phyloP scores from a whole-genome alignment of 2,329 filamentous ascomycete species.

The Berkeleyomyces basicola region DNA sequence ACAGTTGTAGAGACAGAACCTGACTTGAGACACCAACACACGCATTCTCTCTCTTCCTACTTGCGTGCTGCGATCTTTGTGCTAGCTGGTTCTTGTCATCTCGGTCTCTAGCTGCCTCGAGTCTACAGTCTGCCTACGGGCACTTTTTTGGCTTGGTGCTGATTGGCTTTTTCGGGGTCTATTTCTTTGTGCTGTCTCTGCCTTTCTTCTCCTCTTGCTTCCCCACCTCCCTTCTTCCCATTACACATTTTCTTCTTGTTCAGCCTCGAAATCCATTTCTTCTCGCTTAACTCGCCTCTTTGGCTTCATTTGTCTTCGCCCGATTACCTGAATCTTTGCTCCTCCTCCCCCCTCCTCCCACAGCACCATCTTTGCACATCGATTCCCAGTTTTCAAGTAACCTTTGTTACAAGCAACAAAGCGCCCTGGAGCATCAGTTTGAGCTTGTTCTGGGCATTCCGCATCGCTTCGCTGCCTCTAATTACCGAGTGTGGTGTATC shows the following conservation, averaged over 20 bases:
- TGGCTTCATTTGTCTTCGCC: background rate
- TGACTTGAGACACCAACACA: background rate
- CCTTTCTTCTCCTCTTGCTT: background rate
- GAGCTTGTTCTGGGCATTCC: background rate
- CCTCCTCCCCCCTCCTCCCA: background rate
- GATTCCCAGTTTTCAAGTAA: background rate
- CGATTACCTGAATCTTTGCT: background rate
- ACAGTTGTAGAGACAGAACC: background rate
- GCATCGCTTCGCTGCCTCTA: background rate
- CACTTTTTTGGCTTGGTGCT: background rate
- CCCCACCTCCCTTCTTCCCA: background rate
- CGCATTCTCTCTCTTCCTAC: background rate
- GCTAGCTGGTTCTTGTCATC: background rate
- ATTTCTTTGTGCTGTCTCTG: background rate
- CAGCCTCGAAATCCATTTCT: background rate
- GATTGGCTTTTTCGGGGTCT: background rate
- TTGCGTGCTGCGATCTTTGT: background rate
- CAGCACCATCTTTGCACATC: background rate
- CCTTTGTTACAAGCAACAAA: background rate
- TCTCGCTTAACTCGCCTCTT: slow-evolving; percentile 8
- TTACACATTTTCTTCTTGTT: slow-evolving; percentile 2
- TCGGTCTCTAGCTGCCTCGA: background rate
- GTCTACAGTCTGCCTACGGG: background rate
- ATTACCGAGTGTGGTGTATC: background rate
- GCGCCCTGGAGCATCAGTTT: background rate